Evolutionary conservation across 225 moss, liverwort and hornwort genomes (phyloP), one percentile per base, ranked within the genome.

Genomic region (Neckera pumila): DNA sequence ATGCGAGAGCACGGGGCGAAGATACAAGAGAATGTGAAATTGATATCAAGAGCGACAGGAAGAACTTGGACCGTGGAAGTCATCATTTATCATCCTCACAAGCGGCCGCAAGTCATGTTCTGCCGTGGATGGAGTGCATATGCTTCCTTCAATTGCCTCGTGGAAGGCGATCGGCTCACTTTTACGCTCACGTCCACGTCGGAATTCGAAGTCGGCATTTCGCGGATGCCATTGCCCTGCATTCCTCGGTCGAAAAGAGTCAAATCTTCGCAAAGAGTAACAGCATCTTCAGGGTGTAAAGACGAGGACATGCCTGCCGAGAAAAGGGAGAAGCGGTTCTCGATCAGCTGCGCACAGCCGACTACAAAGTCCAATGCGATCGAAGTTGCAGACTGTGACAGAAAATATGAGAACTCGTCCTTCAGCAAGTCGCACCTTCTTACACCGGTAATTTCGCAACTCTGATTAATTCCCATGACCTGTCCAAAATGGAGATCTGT

Each of bases 131-230:
- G 91, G 88, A 85, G 81, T 27, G 85, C 76, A 17, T 92, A 90
- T 40, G 91, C 89, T 30, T 80, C 61, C 51, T 85, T 77, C 82
- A 82, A 86, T 82, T 82, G 77, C 80, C 88, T 92, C 25, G 58
- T 71, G 23, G 79, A 78, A 82, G 87, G 89, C 38, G 91, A 90
- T 65, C 71, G 64, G 49, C 61, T 90, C 15, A 85, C 63, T 20
- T 90, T 88, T 10, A 85, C 91, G 38, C 90, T 90, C 30, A 82
- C 77, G 58, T 87, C 87, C 40, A 66, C 88, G 91, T 90, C 89
- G 81, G 84, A 85, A 62, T 90, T 92, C n/a, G 82, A 71, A 76
- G 85, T 90, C 70, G 82, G 70, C 38, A 85, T 90, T 58, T 69
- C 85, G 31, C 51, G 76, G 75, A 87, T 78, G 77, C 70, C 79